Base-by-base conservation (phyloP, 2,329 filamentous ascomycete species). In the Fusarium nelsonii region DNA sequence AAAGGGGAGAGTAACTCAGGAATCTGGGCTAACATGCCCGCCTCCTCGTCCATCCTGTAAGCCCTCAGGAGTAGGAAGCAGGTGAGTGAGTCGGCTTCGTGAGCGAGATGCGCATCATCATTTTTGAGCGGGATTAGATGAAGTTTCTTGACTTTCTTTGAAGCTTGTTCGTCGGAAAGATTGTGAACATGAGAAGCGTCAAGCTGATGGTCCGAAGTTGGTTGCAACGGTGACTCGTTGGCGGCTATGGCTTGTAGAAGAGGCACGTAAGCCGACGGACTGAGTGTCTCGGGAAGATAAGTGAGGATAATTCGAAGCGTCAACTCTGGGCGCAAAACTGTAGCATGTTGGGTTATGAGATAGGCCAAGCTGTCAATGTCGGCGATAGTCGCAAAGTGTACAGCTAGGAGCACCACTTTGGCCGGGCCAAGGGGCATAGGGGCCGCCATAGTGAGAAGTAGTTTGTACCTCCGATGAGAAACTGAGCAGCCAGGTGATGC, bases 271-370 rank as follows among this genome's bases (percentile, higher is more conserved):
- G 82, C 77, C n/a, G 79, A 79, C 7, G 92, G 88, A 7, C 86
- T 86, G 7, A 88, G 75, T 43, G 86, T 90, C 78, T 95, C 92
- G 28, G 93, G 93, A 1, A 97, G 84, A 75, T 91, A 92, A 20
- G 90, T 92, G 45, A 97, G 84, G 23, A 97, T 80, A 54, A 96
- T 89, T 44, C 91, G 89, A 60, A 96, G 83, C 26, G 92, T 76
- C 15, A 93, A 81, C 58, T 91, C 88, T 44, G 86, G 84, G 30
- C 85, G 83, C 56, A 96, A 82, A 37, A 90, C 84, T 56, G 85
- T 81, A 54, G 80, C 79, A 71, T 91, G 82, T 39, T 83, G 81
- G 23, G 85, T 82, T 53, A 88, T 84, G 65, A 96, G 82, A 54
- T 82, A 83, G 58, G 86, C 84, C 63, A 96, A 81, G 68, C 85